Conservation (phyloP, 306 rosid species). For the Casuarina glauca region DNA sequence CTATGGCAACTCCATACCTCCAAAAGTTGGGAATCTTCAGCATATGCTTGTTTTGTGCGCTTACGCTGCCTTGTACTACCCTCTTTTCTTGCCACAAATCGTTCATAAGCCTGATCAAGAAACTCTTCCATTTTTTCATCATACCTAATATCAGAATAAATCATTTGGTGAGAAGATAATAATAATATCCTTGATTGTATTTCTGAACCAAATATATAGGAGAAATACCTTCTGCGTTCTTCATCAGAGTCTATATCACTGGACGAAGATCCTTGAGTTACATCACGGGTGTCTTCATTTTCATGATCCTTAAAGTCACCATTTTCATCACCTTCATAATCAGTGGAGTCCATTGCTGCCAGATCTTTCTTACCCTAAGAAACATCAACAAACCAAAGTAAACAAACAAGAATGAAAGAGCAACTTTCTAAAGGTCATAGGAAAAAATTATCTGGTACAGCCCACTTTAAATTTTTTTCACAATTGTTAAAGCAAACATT, state of each 20-base stretch:
- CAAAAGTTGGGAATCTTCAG: conserved; percentile 53
- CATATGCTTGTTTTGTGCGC: conserved; percentile 57
- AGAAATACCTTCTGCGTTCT: conserved; percentile 70
- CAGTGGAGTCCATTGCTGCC: conserved; percentile 64
- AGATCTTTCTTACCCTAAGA: conserved; percentile 89
- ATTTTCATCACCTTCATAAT: conserved; percentile 55
- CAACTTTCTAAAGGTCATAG: too few species aligned
- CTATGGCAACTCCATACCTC: conserved; percentile 51
- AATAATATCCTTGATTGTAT: conserved; percentile 15
- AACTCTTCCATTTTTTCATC: conserved; percentile 77
- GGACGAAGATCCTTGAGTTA: conserved; percentile 47
- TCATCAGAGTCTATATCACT: conserved; percentile 84
- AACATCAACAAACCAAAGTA: conserved; percentile 15
- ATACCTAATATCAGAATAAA: conserved; percentile 50
- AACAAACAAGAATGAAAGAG: conserved; percentile 13
- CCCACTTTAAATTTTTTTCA: neutral
- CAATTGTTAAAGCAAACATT: neutral
- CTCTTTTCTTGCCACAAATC: conserved; percentile 65
- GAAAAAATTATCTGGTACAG: neutral
- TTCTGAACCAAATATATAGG: conserved; percentile 13
- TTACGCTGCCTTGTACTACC: conserved; percentile 84
- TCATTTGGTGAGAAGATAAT: conserved; percentile 6
- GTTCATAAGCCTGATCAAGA: conserved; percentile 80
- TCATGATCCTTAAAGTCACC: conserved; percentile 52
- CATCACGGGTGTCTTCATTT: conserved; percentile 38